Evolutionary conservation across 441 rosid species (phyloP).

Genomic region (Erodium moschatum): DNA sequence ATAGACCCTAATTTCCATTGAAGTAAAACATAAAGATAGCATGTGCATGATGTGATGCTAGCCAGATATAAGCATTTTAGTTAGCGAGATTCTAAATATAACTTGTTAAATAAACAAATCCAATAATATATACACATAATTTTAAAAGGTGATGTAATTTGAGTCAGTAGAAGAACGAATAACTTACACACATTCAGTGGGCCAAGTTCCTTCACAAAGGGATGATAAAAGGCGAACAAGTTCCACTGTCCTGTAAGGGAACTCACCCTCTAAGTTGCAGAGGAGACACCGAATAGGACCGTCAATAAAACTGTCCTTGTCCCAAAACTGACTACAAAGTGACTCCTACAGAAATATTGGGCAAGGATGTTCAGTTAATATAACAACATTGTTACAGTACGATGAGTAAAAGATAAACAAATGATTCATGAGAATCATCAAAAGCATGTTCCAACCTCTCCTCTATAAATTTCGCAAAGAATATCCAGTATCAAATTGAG

Average conservation of each 20-base stretch:
- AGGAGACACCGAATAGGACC: conserved; percentile 97
- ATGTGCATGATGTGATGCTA: neutral
- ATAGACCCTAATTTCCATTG: no score
- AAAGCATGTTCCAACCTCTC: conserved; percentile 56
- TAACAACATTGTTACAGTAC: conserved; percentile 4
- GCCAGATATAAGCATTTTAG: neutral
- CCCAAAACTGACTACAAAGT: conserved; percentile 97
- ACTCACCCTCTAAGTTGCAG: conserved; percentile 78
- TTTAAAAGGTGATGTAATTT: conserved; percentile 7
- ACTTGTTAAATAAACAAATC: neutral
- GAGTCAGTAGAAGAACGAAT: conserved; percentile 10
- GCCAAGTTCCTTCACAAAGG: conserved; percentile 96
- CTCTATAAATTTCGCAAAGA: conserved; percentile 77
- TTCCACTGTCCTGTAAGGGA: conserved; percentile 68
- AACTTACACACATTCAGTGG: conserved; percentile 96
- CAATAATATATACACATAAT: conserved; percentile 3
- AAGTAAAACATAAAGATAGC: neutral
- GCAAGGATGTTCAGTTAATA: conserved; percentile 23
- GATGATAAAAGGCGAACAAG: conserved; percentile 72
- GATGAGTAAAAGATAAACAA: conserved; percentile 12
- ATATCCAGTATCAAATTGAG: conserved; percentile 73
- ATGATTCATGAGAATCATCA: conserved; percentile 17
- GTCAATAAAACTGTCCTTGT: conserved; percentile 77
- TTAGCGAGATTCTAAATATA: neutral
- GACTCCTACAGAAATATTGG: conserved; percentile 56